phyloP scores from a whole-genome alignment of 202 grass and related monocot species.

The Schoenoplectus tabernaemontani region DNA sequence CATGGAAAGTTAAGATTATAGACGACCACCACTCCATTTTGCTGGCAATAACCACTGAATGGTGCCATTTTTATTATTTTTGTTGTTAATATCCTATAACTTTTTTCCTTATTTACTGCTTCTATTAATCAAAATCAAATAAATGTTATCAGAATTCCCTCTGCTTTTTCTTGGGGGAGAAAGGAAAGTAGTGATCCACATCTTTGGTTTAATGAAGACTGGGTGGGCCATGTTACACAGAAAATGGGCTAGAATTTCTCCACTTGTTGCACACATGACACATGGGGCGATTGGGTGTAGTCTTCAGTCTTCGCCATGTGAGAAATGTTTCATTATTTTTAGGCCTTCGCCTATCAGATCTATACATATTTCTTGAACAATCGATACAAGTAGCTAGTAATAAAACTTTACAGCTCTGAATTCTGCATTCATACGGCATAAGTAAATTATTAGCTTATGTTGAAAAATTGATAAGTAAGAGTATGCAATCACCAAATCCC shows the following conservation, averaged over 20 bases:
- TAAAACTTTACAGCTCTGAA: conserved; percentile 6
- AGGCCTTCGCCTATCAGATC: not conserved
- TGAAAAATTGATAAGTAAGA: not conserved
- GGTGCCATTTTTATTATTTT: not conserved
- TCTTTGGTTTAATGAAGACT: not conserved
- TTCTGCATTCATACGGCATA: conserved; percentile 18
- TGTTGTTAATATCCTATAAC: not conserved
- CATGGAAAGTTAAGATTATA: not conserved
- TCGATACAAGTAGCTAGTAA: not conserved
- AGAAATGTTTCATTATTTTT: not conserved
- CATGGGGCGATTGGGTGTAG: not conserved
- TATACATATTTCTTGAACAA: conserved; percentile 11
- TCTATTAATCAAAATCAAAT: not conserved
- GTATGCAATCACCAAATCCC: conserved; percentile 3
- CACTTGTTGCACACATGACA: not conserved
- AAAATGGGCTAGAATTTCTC: not conserved
- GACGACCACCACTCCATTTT: not conserved
- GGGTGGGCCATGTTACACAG: not conserved
- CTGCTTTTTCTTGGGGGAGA: not conserved
- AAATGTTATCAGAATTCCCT: not conserved
- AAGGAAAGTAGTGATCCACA: not conserved
- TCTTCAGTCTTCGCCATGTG: not conserved
- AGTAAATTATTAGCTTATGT: conserved; percentile 11
- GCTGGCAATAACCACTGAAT: not conserved
- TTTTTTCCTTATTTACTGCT: not conserved